A percentile compares a stretch with the other conserved stretches of the same genome.
Evolutionary conservation across 176 grass and related monocot genomes (phyloP).

Genomic region (Cenchrus americanus): DNA sequence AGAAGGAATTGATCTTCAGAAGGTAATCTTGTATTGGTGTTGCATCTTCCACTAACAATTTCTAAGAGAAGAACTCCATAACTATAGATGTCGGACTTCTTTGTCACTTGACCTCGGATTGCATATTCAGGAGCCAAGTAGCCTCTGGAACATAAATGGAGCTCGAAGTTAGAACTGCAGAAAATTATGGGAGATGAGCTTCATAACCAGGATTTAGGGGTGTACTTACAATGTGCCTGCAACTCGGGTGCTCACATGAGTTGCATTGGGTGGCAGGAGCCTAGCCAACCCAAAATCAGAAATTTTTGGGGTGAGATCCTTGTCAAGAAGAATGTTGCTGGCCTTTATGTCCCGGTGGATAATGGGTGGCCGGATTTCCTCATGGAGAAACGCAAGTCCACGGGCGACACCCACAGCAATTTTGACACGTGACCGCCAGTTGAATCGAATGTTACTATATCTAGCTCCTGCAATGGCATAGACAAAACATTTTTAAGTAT

Average conservation of each 20-base stretch:
- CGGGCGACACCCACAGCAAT: conserved; percentile 75
- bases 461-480: conserved; percentile 57
- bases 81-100: conserved; percentile 85
- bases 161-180: conserved; percentile 23
- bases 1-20: conserved; percentile 74
- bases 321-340: conserved; percentile 95
- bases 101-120: conserved; percentile 87
- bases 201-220: not conserved
- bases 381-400: conserved; percentile 87
- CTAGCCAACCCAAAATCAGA: conserved; percentile 90
- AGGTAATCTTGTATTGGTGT: conserved; percentile 73
- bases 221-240: conserved; percentile 85
- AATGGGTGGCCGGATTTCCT: conserved; percentile 70
- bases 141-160: conserved; percentile 51
- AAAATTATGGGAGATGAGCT: not conserved
- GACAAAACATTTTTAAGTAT: conserved; percentile 30
- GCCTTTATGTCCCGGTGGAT: conserved; percentile 97
- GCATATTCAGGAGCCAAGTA: conserved; percentile 94
- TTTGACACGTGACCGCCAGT: conserved; percentile 72
- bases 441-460: conserved; percentile 63
- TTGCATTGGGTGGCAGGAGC: conserved; percentile 70
- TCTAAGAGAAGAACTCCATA: conserved; percentile 84
- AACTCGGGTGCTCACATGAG: conserved; percentile 91
- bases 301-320: conserved; percentile 75
- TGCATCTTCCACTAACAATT: conserved; percentile 76